These are phyloP conservation scores for Elsinoe australis DNA, from an alignment of 2,329 filamentous ascomycete species.

Conservation along the genomic window DNA sequence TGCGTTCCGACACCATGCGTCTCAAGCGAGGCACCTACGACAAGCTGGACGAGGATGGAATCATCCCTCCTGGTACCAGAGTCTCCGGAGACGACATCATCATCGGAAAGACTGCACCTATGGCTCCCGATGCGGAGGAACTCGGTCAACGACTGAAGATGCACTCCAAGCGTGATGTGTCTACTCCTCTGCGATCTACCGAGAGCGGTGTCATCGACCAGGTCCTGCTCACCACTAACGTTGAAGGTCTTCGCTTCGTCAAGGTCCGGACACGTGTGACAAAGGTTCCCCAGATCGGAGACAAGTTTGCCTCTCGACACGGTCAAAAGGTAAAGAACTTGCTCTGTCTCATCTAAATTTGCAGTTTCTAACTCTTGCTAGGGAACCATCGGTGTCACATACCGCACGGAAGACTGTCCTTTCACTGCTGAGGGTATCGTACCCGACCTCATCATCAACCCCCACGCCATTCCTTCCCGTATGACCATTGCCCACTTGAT, in stretches of 20 bases:
- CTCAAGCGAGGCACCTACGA: constrained; percentile 66
- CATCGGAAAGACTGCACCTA: constrained; percentile 95
- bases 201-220: constrained; percentile 95
- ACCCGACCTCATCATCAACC: constrained; percentile 97
- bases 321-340: constrained; percentile 82
- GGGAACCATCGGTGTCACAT: constrained; percentile 94
- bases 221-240: constrained; percentile 88
- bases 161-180: constrained; percentile 91
- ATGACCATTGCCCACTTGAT: constrained; percentile 99
- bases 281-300: constrained; percentile 96
- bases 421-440: constrained; percentile 87
- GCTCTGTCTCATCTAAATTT: too few species aligned
- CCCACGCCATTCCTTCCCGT: constrained; percentile 97
- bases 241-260: constrained; percentile 88
- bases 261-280: constrained; percentile 97
- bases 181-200: constrained; percentile 86
- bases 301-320: constrained; percentile 98
- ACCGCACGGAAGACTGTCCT: constrained; percentile 96
- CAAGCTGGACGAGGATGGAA: constrained; percentile 93
- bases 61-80: constrained; percentile 85
- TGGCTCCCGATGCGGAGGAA: constrained; percentile 87
- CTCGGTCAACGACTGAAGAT: constrained; percentile 82
- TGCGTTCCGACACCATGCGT: constrained; percentile 75
- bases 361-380: too few species aligned
- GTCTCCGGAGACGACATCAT: constrained; percentile 98